Evolutionary conservation across 2,329 filamentous ascomycete genomes (phyloP), one percentile per base, ranked within the genome.

Genomic region (Penicillium sp.): DNA sequence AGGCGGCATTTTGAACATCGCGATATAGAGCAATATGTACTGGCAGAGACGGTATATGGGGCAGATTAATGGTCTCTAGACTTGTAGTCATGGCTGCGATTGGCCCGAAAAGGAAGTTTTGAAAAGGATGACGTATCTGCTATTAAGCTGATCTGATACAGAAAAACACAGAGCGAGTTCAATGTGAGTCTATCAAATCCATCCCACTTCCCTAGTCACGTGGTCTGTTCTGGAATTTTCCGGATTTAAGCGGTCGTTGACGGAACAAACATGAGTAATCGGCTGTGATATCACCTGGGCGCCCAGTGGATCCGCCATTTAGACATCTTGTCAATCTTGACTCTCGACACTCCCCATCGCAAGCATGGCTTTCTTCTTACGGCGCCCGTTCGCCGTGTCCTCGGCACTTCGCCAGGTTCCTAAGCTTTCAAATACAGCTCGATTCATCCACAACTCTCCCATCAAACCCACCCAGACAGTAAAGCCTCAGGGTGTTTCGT

Each of bases 21-120:
- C 79, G 82, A 77, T 94, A 97, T 30, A 96, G 77, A 40, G 84
- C 86, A 46, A 90, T 76, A 72, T 94, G 86, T 29, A 96, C 78
- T 7, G 83, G 80, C 69, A 91, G 79, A 27, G 79, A 78, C 36
- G 36, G 88, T 40, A 95, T 77, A 71, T 97, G 91, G 56, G 94
- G 86, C 32, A 97, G 80, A 40, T 78, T 68, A 53, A 96, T 75
- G 2, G 83, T 85, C 74, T 91, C 84, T 66, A 93, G 57, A 51
- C 32, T 66, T 58, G 69, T 70, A 67, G 53, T 45, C 64, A 67
- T 59, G n/a, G 16, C 51, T 16, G 49, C 55, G 26, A 55, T 38
- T 27, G 23, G 39, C 40, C 18, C n/a, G 11, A 52, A 47, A 30
- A 7, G 18, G 23, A 23, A 44, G 36, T 9, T 18, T 26, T 30